A percentile compares a stretch with the other conserved stretches of the same genome.
Evolutionary conservation across 2,329 filamentous ascomycete species (phyloP).

Genomic region (Fusarium anguioides): DNA sequence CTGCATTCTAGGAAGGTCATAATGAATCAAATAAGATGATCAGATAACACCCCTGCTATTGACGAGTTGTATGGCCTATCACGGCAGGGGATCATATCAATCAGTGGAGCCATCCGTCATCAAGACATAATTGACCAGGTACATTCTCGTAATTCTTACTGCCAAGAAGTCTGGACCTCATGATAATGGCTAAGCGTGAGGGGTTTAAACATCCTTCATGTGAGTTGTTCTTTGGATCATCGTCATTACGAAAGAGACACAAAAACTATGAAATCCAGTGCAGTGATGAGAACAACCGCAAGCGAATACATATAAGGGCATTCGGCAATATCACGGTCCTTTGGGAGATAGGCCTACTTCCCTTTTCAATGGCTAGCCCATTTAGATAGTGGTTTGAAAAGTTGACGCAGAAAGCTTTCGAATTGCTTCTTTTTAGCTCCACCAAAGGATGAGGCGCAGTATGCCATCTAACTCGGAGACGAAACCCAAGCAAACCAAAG

Average conservation of each 20-base stretch:
- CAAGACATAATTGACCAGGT: background rate
- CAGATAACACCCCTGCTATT: background rate
- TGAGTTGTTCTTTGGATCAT: background rate
- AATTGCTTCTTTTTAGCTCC: background rate
- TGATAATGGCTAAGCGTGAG: background rate
- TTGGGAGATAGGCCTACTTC: too few species aligned
- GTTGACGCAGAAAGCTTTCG: too few species aligned
- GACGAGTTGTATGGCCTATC: background rate
- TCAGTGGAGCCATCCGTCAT: accelerated
- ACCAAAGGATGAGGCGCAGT: background rate
- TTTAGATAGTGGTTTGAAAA: too few species aligned
- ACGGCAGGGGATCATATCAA: background rate
- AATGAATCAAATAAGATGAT: background rate
- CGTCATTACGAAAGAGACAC: accelerated
- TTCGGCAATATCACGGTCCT: too few species aligned
- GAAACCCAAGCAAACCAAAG: too few species aligned
- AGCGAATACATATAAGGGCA: too few species aligned
- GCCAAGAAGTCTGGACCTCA: background rate
- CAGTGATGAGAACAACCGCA: background rate
- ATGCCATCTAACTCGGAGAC: too few species aligned
- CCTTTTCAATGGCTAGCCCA: too few species aligned
- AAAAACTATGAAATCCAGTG: background rate
- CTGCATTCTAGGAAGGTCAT: too few species aligned
- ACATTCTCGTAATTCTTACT: background rate
- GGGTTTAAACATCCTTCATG: background rate